Conservation (phyloP, 148 eudicot species). For the Spergularia marina region DNA sequence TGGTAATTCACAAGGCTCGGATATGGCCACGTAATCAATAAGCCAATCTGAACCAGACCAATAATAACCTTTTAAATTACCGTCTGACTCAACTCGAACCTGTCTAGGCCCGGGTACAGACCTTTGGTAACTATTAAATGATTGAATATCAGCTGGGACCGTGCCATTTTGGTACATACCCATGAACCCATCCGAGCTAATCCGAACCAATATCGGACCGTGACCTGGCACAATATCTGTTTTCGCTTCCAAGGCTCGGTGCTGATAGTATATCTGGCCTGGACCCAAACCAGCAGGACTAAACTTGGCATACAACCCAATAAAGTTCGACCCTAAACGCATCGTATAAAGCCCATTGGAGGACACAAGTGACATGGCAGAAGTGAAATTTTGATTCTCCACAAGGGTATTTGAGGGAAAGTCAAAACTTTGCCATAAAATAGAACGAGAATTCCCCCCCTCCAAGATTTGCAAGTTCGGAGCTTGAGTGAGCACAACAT, state of each 20-base stretch:
- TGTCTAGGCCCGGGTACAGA: constrained; percentile 49
- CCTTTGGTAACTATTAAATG: constrained; percentile 68
- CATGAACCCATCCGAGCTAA: constrained; percentile 68
- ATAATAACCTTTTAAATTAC: constrained; percentile 77
- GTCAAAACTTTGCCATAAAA: constrained; percentile 75
- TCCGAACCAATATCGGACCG: constrained; percentile 55
- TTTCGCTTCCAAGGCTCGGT: constrained; percentile 63
- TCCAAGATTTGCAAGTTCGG: constrained; percentile 51
- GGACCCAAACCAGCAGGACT: constrained; percentile 15
- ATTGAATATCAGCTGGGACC: constrained; percentile 55
- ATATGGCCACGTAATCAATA: constrained; percentile 63
- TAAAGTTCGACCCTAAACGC: constrained; percentile 65
- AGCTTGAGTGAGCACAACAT: constrained; percentile 47
- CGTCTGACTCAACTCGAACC: constrained; percentile 62
- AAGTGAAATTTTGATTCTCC: constrained; percentile 83
- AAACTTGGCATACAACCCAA: constrained; percentile 66
- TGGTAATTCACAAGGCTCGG: constrained; percentile 75
- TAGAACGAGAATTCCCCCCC: constrained; percentile 1
- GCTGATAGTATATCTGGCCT: constrained; percentile 63
- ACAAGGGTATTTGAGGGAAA: constrained; percentile 78
- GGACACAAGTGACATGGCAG: constrained; percentile 63
- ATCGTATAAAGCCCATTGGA: constrained; percentile 64
- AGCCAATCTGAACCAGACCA: constrained; percentile 82
- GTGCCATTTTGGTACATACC: constrained; percentile 84
- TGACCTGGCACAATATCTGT: constrained; percentile 41